phyloP scores from a whole-genome alignment of 2,329 filamentous ascomycete genomes.

The Fusarium oxysporum region DNA sequence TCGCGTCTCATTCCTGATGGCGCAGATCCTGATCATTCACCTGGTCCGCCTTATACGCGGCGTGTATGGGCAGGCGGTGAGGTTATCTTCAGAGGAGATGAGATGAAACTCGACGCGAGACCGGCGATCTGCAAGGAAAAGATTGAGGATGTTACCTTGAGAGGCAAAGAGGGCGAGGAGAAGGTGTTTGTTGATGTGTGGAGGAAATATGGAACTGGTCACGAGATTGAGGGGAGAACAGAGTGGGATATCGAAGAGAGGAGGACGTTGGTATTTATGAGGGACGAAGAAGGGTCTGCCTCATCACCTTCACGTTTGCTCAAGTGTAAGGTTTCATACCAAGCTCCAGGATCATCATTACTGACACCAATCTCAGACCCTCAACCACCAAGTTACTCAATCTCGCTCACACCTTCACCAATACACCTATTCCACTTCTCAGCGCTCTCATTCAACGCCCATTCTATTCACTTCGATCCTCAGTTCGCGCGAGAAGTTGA shows the following conservation, averaged over 20 bases:
- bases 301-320: slow-evolving; percentile 36
- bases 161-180: slow-evolving; percentile 50
- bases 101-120: slow-evolving; percentile 54
- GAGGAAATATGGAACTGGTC: slow-evolving; percentile 56
- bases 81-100: slow-evolving; percentile 63
- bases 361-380: slow-evolving; percentile 45
- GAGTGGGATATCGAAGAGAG: slow-evolving; percentile 58
- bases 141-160: slow-evolving; percentile 54
- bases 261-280: slow-evolving; percentile 65
- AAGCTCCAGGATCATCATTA: neutral
- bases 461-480: slow-evolving; percentile 87
- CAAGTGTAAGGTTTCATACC: slow-evolving; percentile 43
- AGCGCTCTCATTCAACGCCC: slow-evolving; percentile 91
- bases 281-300: slow-evolving; percentile 43
- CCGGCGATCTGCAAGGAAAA: slow-evolving; percentile 59
- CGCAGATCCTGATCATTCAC: slow-evolving; percentile 83
- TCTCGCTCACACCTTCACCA: slow-evolving; percentile 73
- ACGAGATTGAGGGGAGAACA: slow-evolving; percentile 32
- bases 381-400: slow-evolving; percentile 50
- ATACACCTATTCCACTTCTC: slow-evolving; percentile 89
- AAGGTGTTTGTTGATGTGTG: slow-evolving; percentile 65
- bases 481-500: slow-evolving; percentile 77
- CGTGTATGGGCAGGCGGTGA: slow-evolving; percentile 92
- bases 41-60: slow-evolving; percentile 76
- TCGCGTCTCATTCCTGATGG: slow-evolving; percentile 80